phyloP scores from a whole-genome alignment of 192 early-diverging fungal species.

The Helicostylum pulchrum region DNA sequence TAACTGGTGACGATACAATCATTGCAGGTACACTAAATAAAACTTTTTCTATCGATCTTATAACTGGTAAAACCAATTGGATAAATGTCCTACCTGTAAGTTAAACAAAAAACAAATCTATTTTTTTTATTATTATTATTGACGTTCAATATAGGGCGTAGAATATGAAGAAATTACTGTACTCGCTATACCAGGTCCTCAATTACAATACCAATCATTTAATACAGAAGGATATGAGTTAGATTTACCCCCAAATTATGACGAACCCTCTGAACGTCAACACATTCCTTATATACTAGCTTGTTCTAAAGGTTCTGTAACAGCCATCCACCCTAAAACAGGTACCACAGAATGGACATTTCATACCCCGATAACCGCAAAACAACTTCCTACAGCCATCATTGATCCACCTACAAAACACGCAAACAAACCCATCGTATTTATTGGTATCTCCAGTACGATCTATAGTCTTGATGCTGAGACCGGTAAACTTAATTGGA shows the following conservation, averaged over 20 bases:
- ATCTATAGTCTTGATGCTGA: conserved; percentile 11
- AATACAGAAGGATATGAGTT: background rate
- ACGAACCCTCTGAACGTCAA: background rate
- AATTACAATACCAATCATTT: background rate
- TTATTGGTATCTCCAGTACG: conserved; percentile 11
- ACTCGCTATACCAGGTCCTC: conserved; percentile 10
- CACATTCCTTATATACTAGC: background rate
- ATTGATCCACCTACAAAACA: conserved; percentile 4
- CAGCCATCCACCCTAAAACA: conserved; percentile 5
- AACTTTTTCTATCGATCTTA: conserved; percentile 16
- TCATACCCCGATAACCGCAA: conserved; percentile 2
- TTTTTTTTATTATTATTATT: no score
- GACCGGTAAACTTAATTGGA: conserved; percentile 17
- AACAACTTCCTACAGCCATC: conserved; percentile 11
- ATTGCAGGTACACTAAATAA: conserved; percentile 5
- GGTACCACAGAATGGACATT: conserved; percentile 19
- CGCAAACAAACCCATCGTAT: background rate
- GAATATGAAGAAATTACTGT: conserved; percentile 9
- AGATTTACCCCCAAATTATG: background rate
- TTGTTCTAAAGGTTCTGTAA: conserved; percentile 11
- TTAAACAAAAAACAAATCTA: no score
- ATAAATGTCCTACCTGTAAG: conserved; percentile 25
- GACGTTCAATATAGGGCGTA: no score
- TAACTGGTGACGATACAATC: conserved; percentile 19
- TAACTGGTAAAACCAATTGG: conserved; percentile 21